Percentiles rank a stretch among this genome's conserved stretches.
Evolutionary conservation across 371 early-diverging fungal genomes (phyloP).

Genomic region (Mucor plumbeus): DNA sequence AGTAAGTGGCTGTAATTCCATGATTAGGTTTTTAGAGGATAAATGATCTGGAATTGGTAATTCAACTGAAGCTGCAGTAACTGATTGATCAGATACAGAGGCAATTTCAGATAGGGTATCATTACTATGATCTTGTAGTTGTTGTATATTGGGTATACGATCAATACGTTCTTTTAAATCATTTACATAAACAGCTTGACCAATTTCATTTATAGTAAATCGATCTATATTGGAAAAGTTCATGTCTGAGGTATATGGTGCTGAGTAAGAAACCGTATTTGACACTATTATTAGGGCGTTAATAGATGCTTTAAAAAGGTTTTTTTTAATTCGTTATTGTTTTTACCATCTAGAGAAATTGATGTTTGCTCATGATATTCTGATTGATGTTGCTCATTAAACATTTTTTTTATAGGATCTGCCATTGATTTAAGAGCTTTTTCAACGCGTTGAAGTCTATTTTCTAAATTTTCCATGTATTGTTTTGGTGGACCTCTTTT

Average conservation of each 20-base stretch:
- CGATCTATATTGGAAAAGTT: conserved; percentile 23
- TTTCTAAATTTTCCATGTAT: conserved; percentile 54
- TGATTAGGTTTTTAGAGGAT: conserved; percentile 16
- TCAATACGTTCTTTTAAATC: conserved; percentile 38
- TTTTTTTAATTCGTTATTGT: background rate
- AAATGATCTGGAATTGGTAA: conserved; percentile 24
- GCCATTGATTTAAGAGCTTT: conserved; percentile 45
- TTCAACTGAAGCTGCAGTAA: conserved; percentile 23
- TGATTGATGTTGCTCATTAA: conserved; percentile 22
- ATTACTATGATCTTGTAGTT: conserved; percentile 4
- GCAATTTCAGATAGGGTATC: conserved; percentile 32
- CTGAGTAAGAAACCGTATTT: conserved; percentile 25
- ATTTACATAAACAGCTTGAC: conserved; percentile 50
- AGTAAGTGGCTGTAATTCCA: conserved; percentile 30
- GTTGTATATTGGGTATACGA: conserved; percentile 28
- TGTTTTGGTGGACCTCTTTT: conserved; percentile 55
- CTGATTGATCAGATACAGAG: conserved; percentile 26
- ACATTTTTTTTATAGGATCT: conserved; percentile 29
- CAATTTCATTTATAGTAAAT: conserved; percentile 48
- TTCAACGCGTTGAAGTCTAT: conserved; percentile 49
- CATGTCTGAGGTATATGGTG: conserved; percentile 31
- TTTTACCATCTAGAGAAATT: background rate
- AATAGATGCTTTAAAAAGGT: too few species aligned
- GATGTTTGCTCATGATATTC: background rate
- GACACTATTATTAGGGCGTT: background rate